Percentiles rank a stretch among this genome's conserved stretches.
Evolutionary conservation across 208 protist genomes (phyloP).

Genomic region (Herpetomonas samuelpessoai): DNA sequence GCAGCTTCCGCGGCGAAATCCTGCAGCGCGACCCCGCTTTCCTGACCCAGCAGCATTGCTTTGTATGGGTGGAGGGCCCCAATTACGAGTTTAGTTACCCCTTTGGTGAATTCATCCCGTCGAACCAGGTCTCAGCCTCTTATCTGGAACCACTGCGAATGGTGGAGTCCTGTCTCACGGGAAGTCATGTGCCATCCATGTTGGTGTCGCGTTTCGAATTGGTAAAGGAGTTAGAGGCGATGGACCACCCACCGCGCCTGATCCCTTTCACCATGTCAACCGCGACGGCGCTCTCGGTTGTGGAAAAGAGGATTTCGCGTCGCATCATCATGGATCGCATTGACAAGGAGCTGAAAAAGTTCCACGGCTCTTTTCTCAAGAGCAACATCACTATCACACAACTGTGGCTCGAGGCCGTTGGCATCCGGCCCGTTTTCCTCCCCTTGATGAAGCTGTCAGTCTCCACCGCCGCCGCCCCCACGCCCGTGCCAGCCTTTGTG

Average conservation of each 20-base stretch:
- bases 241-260: conserved; percentile 51
- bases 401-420: conserved; percentile 56
- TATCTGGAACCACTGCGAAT: conserved; percentile 71
- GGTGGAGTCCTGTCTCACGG: conserved; percentile 66
- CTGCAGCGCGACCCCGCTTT: conserved; percentile 76
- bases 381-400: conserved; percentile 68
- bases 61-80: conserved; percentile 81
- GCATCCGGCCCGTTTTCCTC: conserved; percentile 82
- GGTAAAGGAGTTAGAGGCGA: conserved; percentile 67
- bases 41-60: conserved; percentile 73
- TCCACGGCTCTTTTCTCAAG: conserved; percentile 81
- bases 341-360: conserved; percentile 79
- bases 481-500: conserved; percentile 58
- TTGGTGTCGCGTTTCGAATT: conserved; percentile 86
- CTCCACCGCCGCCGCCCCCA: conserved; percentile 47
- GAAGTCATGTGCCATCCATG: conserved; percentile 88
- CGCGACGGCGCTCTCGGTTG: conserved; percentile 69
- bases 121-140: conserved; percentile 84
- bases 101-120: conserved; percentile 76
- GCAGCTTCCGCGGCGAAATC: conserved; percentile 74
- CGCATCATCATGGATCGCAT: conserved; percentile 61
- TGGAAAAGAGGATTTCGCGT: conserved; percentile 70
- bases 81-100: conserved; percentile 87
- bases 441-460: conserved; percentile 73
- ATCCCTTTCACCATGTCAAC: conserved; percentile 89